phyloP scores from a whole-genome alignment of 495 filamentous ascomycete genomes.

The Diplogelasinospora grovesii region DNA sequence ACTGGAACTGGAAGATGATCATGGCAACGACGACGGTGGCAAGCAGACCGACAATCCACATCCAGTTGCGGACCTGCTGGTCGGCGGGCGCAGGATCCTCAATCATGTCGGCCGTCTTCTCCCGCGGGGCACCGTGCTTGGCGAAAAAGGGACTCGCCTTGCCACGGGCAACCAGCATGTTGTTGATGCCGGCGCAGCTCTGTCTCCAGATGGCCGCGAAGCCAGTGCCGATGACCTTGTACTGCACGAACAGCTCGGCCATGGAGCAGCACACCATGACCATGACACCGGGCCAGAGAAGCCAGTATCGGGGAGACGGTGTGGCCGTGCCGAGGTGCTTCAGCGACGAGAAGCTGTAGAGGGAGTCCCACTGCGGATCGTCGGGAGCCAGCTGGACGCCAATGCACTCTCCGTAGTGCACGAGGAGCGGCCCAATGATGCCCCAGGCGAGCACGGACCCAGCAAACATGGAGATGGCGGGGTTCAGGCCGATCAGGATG shows the following conservation, averaged over 20 bases:
- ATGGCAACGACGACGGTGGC: constrained; percentile 47
- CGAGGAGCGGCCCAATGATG: constrained; percentile 56
- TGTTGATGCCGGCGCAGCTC: constrained; percentile 37
- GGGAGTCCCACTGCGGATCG: constrained; percentile 45
- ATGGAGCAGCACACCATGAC: constrained; percentile 57
- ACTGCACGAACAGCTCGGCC: constrained; percentile 55
- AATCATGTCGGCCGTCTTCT: constrained; percentile 23
- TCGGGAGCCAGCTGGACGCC: constrained; percentile 35
- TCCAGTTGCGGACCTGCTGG: constrained; percentile 56
- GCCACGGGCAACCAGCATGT: constrained; percentile 28
- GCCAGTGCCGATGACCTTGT: constrained; percentile 50
- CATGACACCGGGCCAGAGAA: constrained; percentile 62
- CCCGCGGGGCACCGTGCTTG: constrained; percentile 26
- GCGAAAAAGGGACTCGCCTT: constrained; percentile 43
- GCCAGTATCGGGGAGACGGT: constrained; percentile 58
- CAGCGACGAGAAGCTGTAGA: constrained; percentile 46
- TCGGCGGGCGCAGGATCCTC: constrained; percentile 47
- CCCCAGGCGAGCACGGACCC: constrained; percentile 58
- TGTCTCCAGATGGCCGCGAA: constrained; percentile 45
- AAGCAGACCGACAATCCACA: constrained; percentile 51
- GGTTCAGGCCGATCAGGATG: constrained; percentile 60
- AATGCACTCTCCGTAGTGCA: constrained; percentile 47
- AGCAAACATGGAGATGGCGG: constrained; percentile 55
- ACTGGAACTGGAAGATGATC: constrained; percentile 55
- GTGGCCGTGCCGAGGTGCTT: constrained; percentile 32